Evolutionary conservation across 345 rosid species (phyloP), one percentile per base, ranked within the genome.

Genomic region (Arabis alpina): DNA sequence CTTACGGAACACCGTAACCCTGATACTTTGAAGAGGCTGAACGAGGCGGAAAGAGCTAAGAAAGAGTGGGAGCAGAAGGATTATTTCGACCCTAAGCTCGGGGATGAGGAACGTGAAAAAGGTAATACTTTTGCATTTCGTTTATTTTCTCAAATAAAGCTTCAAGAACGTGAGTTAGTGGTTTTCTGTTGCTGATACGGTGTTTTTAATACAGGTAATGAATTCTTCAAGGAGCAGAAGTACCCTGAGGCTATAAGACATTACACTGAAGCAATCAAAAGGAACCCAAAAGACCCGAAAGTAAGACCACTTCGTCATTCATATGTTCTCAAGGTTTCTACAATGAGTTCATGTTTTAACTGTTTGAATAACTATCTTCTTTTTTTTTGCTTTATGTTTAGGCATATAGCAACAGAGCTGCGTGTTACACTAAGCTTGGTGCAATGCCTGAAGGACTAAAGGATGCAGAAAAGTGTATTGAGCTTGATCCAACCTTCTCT

Each of bases 1-100:
- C 94, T 93, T 15, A 93, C 97, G 8, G 98, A 93, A 86, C 94
- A 93, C 61, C 94, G 97, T 30, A 91, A 91, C 42, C 92, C 97
- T 11, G 97, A 93, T 52, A 93, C 98, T 2, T 72, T 93, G 84
- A 89, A 93, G 84, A 93, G 76, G 52, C 84, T 86, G 14, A 87
- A 91, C 68, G 93, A 89, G 0, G 99, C 90, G 0, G 91, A 89
- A 80, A 88, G 82, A 76, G 97, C 85, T 0, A 92, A 88, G 86
- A 90, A 90, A 74, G 97, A 92, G 10, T 79, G 85, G 14, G 99
- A 89, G 82, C 93, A 86, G 68, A 84, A 82, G 69, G 98, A 94
- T 72, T 84, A 86, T 53, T 89, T 84, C 66, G 99, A 94, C 58
- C 98, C 99, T 2, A 80, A 83, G 63, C 49, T 85, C 25, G 97